Evolutionary conservation across 768 basidiomycete species (phyloP).

Genomic region (Boletus rex-veris): DNA sequence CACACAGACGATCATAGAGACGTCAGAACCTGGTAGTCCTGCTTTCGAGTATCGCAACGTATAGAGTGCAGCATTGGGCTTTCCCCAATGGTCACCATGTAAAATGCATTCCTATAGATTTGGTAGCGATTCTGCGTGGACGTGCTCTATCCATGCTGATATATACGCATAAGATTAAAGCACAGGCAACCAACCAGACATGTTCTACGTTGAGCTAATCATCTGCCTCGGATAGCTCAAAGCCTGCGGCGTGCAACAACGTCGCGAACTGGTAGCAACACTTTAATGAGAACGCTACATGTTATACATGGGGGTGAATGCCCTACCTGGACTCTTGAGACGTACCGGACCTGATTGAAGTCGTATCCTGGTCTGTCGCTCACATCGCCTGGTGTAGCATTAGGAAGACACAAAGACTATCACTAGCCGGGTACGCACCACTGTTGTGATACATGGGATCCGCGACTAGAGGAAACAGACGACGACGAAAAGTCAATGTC

Average conservation of each 20-base stretch:
- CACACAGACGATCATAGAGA: constrained; percentile 67
- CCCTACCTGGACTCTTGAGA: constrained; percentile 83
- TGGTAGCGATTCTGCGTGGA: neutral
- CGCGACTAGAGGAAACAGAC: constrained; percentile 45
- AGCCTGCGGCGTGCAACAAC: constrained; percentile 66
- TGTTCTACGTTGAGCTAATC: neutral
- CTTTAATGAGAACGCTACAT: neutral
- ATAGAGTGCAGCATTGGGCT: constrained; percentile 4
- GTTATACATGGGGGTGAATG: neutral
- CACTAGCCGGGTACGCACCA: constrained; percentile 37
- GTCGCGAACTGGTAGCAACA: constrained; percentile 53
- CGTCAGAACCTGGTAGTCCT: constrained; percentile 85
- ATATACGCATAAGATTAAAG: constrained; percentile 8
- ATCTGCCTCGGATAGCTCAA: constrained; percentile 33
- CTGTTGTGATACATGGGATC: constrained; percentile 91
- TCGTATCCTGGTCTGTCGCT: constrained; percentile 80
- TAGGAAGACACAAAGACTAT: neutral
- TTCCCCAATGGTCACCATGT: too few relatives aligned
- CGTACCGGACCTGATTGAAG: constrained; percentile 74
- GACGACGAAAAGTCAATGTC: neutral
- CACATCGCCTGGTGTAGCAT: constrained; percentile 54
- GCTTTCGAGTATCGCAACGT: constrained; percentile 88
- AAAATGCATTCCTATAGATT: neutral
- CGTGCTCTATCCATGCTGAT: neutral
- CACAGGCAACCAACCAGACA: neutral